Evolutionary conservation across 2,329 filamentous ascomycete species (phyloP).

Genomic region (Acrocalymma vagum): DNA sequence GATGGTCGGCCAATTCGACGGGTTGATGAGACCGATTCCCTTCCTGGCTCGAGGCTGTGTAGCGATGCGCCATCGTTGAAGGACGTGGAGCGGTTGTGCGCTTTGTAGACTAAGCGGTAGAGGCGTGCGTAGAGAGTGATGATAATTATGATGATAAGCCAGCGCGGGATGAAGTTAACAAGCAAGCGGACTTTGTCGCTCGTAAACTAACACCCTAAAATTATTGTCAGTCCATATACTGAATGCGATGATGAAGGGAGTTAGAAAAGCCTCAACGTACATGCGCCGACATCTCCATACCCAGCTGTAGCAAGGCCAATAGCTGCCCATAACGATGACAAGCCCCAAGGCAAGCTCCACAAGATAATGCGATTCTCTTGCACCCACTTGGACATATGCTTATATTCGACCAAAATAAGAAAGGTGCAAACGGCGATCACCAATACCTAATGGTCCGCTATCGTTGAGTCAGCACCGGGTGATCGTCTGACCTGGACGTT

Average conservation of each 20-base stretch:
- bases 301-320: constrained; percentile 22
- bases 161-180: constrained; percentile 54
- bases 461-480: background rate
- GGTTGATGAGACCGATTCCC: constrained; percentile 28
- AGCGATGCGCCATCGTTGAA: constrained; percentile 30
- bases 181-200: constrained; percentile 48
- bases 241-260: background rate
- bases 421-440: constrained; percentile 53
- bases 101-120: constrained; percentile 50
- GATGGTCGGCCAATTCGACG: constrained; percentile 25
- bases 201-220: constrained; percentile 56
- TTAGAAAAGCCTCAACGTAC: constrained; percentile 11
- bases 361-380: constrained; percentile 44
- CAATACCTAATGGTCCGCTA: constrained; percentile 55
- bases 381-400: constrained; percentile 46
- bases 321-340: constrained; percentile 48
- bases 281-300: constrained; percentile 32
- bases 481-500: too few relatives aligned
- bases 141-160: constrained; percentile 52
- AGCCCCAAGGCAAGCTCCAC: constrained; percentile 48
- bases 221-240: constrained; percentile 7
- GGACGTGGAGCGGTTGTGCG: constrained; percentile 45
- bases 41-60: constrained; percentile 12
- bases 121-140: constrained; percentile 49
- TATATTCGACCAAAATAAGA: constrained; percentile 52